Percentiles rank a stretch among this genome's conserved stretches.
Evolutionary conservation across 176 grass and related monocot species (phyloP).

Genomic region (Oryza rufipogon): DNA sequence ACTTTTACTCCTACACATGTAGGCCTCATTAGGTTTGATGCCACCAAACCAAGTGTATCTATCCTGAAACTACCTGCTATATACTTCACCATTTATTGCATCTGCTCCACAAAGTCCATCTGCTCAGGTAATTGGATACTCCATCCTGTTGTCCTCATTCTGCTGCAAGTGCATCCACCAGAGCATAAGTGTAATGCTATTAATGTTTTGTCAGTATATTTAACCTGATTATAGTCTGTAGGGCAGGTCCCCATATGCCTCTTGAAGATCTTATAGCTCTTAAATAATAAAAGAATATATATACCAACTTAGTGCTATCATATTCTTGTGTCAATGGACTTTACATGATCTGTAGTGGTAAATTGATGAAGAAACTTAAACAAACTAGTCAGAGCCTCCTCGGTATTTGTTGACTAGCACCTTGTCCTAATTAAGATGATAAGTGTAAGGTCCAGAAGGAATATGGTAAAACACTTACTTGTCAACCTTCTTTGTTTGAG

Average conservation of each 20-base stretch:
- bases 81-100: background rate
- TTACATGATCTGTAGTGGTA: background rate
- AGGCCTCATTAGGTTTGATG: background rate
- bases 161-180: background rate
- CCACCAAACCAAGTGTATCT: background rate
- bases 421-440: background rate
- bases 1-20: background rate
- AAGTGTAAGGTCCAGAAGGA: background rate
- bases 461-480: background rate
- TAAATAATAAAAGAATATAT: background rate
- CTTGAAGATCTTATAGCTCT: slow-evolving; percentile 2
- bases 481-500: background rate
- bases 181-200: background rate
- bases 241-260: background rate
- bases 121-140: background rate
- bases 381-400: background rate
- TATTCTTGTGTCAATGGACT: background rate
- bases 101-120: background rate
- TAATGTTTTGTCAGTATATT: background rate
- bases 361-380: slow-evolving; percentile 11
- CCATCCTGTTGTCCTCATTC: background rate
- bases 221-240: slow-evolving; percentile 10
- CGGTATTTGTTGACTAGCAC: background rate
- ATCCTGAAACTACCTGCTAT: background rate
- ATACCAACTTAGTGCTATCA: background rate